Conservation (phyloP, 352 stramenopile genomes). For the Globisporangium cylindrosporum region DNA sequence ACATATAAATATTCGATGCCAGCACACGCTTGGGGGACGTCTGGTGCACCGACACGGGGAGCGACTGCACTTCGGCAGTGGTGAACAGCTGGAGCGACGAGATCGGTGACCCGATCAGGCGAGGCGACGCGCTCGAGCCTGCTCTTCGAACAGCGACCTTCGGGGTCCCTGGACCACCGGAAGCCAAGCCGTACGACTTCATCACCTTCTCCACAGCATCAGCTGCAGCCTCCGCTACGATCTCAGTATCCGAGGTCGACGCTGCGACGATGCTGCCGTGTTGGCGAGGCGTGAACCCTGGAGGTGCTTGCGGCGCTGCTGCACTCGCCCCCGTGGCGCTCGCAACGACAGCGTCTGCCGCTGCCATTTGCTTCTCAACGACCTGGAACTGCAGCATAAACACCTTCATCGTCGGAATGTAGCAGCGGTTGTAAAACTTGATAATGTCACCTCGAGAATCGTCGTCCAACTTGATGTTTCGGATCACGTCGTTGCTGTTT, state of each 20-base stretch:
- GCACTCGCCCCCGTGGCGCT: constrained; percentile 25
- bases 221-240: constrained; percentile 70
- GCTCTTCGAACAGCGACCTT: constrained; percentile 26
- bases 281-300: constrained; percentile 42
- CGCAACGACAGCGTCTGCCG: constrained; percentile 59
- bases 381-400: constrained; percentile 86
- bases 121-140: constrained; percentile 24
- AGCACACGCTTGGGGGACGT: constrained; percentile 78
- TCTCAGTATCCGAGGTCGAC: constrained; percentile 74
- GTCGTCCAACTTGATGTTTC: constrained; percentile 73
- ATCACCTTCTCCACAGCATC: constrained; percentile 67
- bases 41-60: constrained; percentile 74
- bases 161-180: constrained; percentile 32
- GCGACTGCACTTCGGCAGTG: constrained; percentile 68
- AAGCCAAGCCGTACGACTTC: constrained; percentile 32
- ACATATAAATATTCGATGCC: constrained; percentile 86
- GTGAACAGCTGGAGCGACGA: constrained; percentile 60
- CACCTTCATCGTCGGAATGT: constrained; percentile 79
- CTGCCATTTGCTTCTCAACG: constrained; percentile 79
- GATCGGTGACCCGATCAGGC: constrained; percentile 45
- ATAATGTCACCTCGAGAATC: constrained; percentile 78
- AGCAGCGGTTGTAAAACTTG: constrained; percentile 89
- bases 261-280: constrained; percentile 38
- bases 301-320: constrained; percentile 17
- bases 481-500: constrained; percentile 62